Evolutionary conservation across 192 early-diverging fungal species (phyloP).

Genomic region (Coemansia erecta): DNA sequence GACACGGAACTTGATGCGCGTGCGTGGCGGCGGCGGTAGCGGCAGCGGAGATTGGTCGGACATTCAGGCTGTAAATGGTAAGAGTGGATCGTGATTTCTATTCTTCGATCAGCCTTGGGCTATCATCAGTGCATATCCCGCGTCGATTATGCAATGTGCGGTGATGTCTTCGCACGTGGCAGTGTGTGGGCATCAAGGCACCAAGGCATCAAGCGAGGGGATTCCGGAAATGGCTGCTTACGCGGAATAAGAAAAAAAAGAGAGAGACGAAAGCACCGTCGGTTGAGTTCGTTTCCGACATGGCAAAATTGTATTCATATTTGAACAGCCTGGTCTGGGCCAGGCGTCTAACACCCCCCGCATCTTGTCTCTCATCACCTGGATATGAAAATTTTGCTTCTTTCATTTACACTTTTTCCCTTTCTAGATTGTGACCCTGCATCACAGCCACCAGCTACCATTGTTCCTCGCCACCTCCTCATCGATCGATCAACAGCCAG

Average conservation of each 20-base stretch:
- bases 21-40: too few species aligned
- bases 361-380: too few species aligned
- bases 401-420: background rate
- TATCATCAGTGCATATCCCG: too few species aligned
- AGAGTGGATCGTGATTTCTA: too few species aligned
- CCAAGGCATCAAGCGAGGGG: background rate
- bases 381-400: background rate
- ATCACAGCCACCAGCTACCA: too few species aligned
- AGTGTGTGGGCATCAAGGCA: background rate
- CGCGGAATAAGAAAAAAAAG: background rate
- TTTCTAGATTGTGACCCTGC: background rate
- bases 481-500: too few species aligned
- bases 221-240: background rate
- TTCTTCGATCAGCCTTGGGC: too few species aligned
- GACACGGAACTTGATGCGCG: conserved; percentile 13
- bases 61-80: background rate
- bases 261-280: background rate
- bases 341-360: too few species aligned
- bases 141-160: background rate
- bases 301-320: too few species aligned
- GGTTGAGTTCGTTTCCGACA: too few species aligned
- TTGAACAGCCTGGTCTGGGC: too few species aligned
- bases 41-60: background rate
- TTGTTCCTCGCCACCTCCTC: too few species aligned
- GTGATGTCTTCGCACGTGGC: background rate